Percentiles rank a stretch among this genome's conserved stretches.
Conservation (phyloP, 2,329 filamentous ascomycete genomes). For the Pseudogymnoascus sp. region DNA sequence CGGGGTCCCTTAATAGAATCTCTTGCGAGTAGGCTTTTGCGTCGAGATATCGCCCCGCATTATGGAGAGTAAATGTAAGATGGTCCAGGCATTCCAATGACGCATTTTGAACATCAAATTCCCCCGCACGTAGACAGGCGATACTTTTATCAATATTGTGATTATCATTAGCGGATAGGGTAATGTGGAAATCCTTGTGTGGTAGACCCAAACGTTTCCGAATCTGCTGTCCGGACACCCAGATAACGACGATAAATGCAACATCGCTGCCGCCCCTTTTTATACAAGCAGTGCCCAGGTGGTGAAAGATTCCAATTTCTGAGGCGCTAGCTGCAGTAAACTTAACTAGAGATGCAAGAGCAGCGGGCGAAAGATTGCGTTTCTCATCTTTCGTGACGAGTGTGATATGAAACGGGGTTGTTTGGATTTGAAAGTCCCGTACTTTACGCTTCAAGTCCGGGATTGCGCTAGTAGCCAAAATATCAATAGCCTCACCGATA, state of each 20-base stretch:
- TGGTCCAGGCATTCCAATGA: constrained; percentile 13
- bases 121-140: background rate
- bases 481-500: background rate
- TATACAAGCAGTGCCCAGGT: background rate
- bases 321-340: background rate
- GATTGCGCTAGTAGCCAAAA: background rate
- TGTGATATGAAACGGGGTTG: constrained; percentile 3
- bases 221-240: constrained; percentile 13
- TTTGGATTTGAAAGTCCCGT: background rate
- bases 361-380: background rate
- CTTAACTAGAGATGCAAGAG: background rate
- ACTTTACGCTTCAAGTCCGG: background rate
- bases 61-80: constrained; percentile 10
- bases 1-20: background rate
- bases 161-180: background rate
- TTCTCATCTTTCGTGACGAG: constrained; percentile 3
- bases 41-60: background rate
- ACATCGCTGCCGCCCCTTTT: background rate
- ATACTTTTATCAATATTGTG: constrained; percentile 3
- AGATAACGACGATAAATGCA: constrained; percentile 12
- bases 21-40: background rate
- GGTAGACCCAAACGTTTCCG: constrained; percentile 12
- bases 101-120: constrained; percentile 2
- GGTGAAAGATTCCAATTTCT: background rate
- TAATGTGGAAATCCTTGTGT: constrained; percentile 12